Conservation (phyloP, 305 asterid species). For the Fraxinus velutina region DNA sequence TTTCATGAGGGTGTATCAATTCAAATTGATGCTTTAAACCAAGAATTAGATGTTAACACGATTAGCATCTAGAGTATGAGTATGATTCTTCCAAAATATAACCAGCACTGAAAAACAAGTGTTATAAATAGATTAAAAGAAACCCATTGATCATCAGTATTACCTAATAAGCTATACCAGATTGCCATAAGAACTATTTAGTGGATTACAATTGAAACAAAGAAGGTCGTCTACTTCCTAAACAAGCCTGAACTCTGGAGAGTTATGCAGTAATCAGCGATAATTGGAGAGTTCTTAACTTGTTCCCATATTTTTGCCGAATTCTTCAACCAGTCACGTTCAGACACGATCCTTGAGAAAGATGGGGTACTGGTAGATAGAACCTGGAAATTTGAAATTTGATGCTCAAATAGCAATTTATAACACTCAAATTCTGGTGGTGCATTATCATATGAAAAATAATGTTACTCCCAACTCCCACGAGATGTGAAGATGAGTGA, state of each 20-base stretch:
- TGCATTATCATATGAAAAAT: background rate
- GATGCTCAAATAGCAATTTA: background rate
- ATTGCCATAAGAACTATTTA: background rate
- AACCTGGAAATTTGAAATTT: slow-evolving; percentile 40
- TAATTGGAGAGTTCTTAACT: slow-evolving; percentile 54
- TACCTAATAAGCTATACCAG: background rate
- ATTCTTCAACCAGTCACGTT: slow-evolving; percentile 95
- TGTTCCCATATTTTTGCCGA: slow-evolving; percentile 91
- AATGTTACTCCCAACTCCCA: background rate
- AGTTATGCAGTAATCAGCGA: slow-evolving; percentile 61
- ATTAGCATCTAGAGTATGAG: background rate
- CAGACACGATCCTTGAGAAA: slow-evolving; percentile 75
- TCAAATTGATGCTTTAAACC: background rate
- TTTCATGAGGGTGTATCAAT: background rate
- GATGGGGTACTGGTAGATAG: slow-evolving; percentile 63
- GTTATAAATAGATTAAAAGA: background rate
- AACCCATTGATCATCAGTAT: background rate
- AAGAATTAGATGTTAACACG: background rate
- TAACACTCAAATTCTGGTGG: background rate
- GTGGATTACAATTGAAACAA: background rate
- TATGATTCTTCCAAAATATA: background rate
- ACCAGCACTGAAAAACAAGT: background rate
- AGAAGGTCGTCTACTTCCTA: slow-evolving; percentile 42
- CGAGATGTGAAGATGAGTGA: background rate
- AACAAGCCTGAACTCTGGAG: slow-evolving; percentile 68